Evolutionary conservation across 1,139 yeast genomes (phyloP).

Genomic region (Pichia sp.): DNA sequence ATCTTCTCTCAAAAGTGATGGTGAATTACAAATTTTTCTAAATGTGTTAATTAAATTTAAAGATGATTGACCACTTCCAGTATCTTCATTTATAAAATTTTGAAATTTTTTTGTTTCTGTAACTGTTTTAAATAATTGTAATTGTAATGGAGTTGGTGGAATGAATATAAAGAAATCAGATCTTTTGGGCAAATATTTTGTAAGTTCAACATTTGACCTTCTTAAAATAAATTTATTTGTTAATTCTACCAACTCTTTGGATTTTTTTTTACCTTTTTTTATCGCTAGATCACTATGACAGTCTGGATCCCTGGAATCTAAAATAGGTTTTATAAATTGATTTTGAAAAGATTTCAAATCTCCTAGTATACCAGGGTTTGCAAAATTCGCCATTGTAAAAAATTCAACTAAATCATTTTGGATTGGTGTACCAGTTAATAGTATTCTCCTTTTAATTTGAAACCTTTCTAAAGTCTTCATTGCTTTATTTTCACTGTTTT

Average conservation of each 20-base stretch:
- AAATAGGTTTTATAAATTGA: slow-evolving; percentile 63
- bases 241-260: slow-evolving; percentile 53
- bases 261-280: slow-evolving; percentile 52
- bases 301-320: slow-evolving; percentile 64
- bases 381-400: slow-evolving; percentile 70
- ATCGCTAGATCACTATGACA: slow-evolving; percentile 48
- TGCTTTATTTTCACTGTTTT: slow-evolving; percentile 63
- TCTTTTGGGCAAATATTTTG: slow-evolving; percentile 63
- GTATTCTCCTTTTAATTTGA: slow-evolving; percentile 49
- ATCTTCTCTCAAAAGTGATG: slow-evolving; percentile 49
- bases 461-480: slow-evolving; percentile 55
- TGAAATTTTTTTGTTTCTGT: slow-evolving; percentile 31
- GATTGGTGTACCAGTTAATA: slow-evolving; percentile 89
- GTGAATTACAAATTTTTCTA: slow-evolving; percentile 81
- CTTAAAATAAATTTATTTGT: slow-evolving; percentile 69
- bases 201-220: slow-evolving; percentile 62
- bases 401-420: slow-evolving; percentile 88
- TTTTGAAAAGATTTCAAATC: slow-evolving; percentile 54
- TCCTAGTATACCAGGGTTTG: slow-evolving; percentile 81
- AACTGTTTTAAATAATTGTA: slow-evolving; percentile 47
- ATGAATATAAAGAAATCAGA: slow-evolving; percentile 78
- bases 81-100: slow-evolving; percentile 5
- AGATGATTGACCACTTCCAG: slow-evolving; percentile 34
- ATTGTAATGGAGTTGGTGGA: slow-evolving; percentile 63
- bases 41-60: slow-evolving; percentile 67